phyloP scores from a whole-genome alignment of 208 protist species.

The Acanthamoeba royreba region DNA sequence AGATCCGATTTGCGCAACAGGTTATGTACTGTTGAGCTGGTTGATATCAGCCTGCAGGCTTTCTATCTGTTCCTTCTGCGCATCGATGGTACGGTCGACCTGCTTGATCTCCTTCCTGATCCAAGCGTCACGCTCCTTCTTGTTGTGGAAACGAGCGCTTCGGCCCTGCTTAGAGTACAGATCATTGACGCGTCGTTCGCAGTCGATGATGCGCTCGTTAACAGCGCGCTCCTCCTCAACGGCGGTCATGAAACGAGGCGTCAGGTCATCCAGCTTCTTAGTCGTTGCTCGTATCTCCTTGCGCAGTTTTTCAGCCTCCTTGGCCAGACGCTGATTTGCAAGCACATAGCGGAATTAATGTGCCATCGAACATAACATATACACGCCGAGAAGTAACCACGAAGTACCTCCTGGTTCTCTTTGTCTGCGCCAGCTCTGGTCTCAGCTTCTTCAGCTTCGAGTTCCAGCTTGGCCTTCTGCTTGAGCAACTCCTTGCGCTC shows the following conservation, averaged over 20 bases:
- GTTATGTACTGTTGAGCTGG: neutral
- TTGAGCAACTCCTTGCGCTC: conserved; percentile 38
- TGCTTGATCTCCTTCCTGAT: conserved; percentile 83
- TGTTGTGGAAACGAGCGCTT: conserved; percentile 88
- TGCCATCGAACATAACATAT: neutral
- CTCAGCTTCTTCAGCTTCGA: conserved; percentile 22
- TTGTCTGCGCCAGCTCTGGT: neutral
- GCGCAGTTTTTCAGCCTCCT: conserved; percentile 66
- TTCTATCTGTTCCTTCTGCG: conserved; percentile 60
- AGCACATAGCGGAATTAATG: neutral
- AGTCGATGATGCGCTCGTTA: neutral
- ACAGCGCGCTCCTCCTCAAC: conserved; percentile 57
- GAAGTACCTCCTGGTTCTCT: neutral
- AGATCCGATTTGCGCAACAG: too few species aligned
- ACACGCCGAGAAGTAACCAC: neutral
- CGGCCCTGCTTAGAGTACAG: conserved; percentile 88
- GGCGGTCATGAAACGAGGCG: conserved; percentile 63
- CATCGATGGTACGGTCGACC: conserved; percentile 72
- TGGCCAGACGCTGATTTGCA: neutral
- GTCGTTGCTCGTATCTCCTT: conserved; percentile 62
- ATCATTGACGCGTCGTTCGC: conserved; percentile 70
- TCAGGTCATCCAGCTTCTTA: conserved; percentile 62
- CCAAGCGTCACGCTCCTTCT: conserved; percentile 87
- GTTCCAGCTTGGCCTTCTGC: conserved; percentile 41
- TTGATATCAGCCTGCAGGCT: neutral